Conservation (phyloP, 2,329 filamentous ascomycete genomes). For the Chaetomiaceae sp. region DNA sequence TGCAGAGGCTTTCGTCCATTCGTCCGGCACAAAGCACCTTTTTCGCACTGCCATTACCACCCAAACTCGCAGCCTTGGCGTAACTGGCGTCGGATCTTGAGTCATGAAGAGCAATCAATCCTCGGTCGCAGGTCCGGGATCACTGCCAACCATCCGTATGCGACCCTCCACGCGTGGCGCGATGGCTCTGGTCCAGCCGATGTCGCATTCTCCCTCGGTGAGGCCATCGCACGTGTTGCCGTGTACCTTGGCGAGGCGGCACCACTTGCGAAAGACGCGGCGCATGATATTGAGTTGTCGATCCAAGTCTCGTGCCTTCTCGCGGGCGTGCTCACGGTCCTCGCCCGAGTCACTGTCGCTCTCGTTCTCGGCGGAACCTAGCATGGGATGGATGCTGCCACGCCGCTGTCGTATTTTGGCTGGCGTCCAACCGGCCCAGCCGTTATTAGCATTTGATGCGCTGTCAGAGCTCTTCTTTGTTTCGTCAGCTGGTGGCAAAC, state of each 20-base stretch:
- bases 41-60: no score
- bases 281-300: slow-evolving; percentile 58
- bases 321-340: slow-evolving; percentile 25
- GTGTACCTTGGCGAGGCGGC: slow-evolving; percentile 57
- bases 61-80: no score
- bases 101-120: no score
- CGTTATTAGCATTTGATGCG: slow-evolving; percentile 6
- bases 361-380: slow-evolving; percentile 32
- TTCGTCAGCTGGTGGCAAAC: neutral
- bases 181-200: slow-evolving; percentile 76
- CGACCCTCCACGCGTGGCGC: slow-evolving; percentile 71
- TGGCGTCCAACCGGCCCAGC: slow-evolving; percentile 36
- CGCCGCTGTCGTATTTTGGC: slow-evolving; percentile 32
- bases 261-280: slow-evolving; percentile 68
- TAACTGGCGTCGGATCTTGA: no score
- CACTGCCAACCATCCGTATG: slow-evolving; percentile 45
- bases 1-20: no score
- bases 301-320: slow-evolving; percentile 42
- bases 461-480: neutral
- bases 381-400: slow-evolving; percentile 30
- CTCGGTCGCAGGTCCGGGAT: neutral
- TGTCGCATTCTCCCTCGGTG: slow-evolving; percentile 52
- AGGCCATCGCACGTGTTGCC: slow-evolving; percentile 48
- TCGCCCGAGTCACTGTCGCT: slow-evolving; percentile 24
- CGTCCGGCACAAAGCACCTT: no score